These are phyloP conservation scores for Cytospora schulzeri DNA, from an alignment of 2,329 filamentous ascomycete genomes.

Conservation along the genomic window DNA sequence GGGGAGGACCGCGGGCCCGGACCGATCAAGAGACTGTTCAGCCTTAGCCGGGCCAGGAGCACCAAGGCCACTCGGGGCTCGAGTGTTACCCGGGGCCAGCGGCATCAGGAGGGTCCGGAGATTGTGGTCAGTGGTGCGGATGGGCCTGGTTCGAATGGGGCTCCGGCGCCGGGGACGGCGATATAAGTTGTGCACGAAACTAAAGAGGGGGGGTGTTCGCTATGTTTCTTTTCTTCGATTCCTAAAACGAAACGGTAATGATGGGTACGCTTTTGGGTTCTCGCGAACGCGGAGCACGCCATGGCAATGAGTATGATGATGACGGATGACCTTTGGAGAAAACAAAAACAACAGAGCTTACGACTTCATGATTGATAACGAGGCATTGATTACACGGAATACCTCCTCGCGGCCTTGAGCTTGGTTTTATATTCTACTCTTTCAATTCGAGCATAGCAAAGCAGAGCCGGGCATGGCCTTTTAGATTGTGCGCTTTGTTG, in stretches of 20 bases:
- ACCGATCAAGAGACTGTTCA: conserved; percentile 25
- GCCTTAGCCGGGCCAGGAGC: conserved; percentile 22
- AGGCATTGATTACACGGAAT: conserved; percentile 10
- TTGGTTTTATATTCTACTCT: background rate
- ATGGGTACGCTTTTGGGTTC: background rate
- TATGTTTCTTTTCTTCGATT: background rate
- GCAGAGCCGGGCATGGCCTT: background rate
- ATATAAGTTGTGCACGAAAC: conserved; percentile 5
- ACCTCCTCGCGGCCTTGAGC: background rate
- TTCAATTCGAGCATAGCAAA: conserved; percentile 11
- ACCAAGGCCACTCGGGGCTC: conserved; percentile 22
- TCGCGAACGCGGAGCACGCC: background rate
- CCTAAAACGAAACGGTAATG: background rate
- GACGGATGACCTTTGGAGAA: conserved; percentile 3
- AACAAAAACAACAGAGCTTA: background rate
- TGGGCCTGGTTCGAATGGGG: background rate
- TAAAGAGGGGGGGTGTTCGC: background rate
- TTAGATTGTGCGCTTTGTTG: conserved; percentile 3
- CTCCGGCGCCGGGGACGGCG: conserved; percentile 24
- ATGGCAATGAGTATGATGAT: conserved; percentile 1
- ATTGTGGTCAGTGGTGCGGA: background rate
- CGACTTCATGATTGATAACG: conserved; percentile 14
- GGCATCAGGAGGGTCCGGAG: conserved; percentile 5
- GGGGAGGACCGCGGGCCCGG: background rate
- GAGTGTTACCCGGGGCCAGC: conserved; percentile 1